Percentiles rank a stretch among this genome's conserved stretches.
Evolutionary conservation across 441 rosid genomes (phyloP).

Genomic region (Pelargonium fulgidum): DNA sequence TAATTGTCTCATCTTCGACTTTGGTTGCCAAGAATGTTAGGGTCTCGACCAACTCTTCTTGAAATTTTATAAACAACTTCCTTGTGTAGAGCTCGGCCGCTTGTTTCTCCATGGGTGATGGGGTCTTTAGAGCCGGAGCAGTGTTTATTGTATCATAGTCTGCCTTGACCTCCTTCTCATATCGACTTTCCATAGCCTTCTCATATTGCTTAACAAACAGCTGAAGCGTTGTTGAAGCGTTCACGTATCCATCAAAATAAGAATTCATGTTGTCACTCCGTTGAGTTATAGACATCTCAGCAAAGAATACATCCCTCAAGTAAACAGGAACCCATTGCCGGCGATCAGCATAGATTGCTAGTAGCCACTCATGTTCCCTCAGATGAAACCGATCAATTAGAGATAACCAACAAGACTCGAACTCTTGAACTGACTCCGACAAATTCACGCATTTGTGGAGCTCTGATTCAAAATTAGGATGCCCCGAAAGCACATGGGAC

Average conservation of each 20-base stretch:
- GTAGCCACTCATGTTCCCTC: slow-evolving; percentile 77
- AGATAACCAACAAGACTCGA: slow-evolving; percentile 73
- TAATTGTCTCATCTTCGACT: slow-evolving; percentile 59
- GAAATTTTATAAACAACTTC: slow-evolving; percentile 77
- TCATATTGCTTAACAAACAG: slow-evolving; percentile 88
- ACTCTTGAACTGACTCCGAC: slow-evolving; percentile 83
- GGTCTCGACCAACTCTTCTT: slow-evolving; percentile 95
- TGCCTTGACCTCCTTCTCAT: slow-evolving; percentile 77
- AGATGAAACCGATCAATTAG: slow-evolving; percentile 72
- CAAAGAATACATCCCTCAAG: slow-evolving; percentile 80
- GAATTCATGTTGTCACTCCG: slow-evolving; percentile 47
- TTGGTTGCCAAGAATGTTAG: slow-evolving; percentile 81
- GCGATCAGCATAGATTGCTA: slow-evolving; percentile 61
- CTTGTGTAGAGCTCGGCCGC: slow-evolving; percentile 72
- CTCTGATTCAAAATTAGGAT: slow-evolving; percentile 73
- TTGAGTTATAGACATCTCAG: slow-evolving; percentile 54
- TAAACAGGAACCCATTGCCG: slow-evolving; percentile 86
- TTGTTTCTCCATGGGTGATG: slow-evolving; percentile 99
- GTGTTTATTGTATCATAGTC: slow-evolving; percentile 80
- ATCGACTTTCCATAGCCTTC: slow-evolving; percentile 75
- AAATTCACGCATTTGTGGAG: slow-evolving; percentile 76
- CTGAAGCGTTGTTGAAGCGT: slow-evolving; percentile 74
- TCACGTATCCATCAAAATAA: slow-evolving; percentile 82
- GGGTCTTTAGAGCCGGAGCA: slow-evolving; percentile 62
- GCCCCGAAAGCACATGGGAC: slow-evolving; percentile 58